Evolutionary conservation across 2,329 filamentous ascomycete genomes (phyloP).

Genomic region (Aureobasidium subglaciale): DNA sequence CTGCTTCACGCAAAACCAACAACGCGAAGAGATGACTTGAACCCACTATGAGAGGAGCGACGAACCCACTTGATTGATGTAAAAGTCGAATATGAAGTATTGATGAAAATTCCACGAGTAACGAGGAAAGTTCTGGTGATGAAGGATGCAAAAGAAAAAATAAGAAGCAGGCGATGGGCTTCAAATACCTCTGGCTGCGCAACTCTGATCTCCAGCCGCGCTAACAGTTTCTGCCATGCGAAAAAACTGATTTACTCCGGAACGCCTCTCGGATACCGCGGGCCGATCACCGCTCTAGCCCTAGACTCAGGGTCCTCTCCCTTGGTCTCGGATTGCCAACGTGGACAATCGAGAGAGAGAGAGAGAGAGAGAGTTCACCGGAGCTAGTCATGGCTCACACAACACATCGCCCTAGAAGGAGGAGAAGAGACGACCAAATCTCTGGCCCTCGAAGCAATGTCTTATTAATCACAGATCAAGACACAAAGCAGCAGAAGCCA

Average conservation of each 20-base stretch:
- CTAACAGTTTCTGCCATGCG: conserved; percentile 2
- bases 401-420: conserved; percentile 36
- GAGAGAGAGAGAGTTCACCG: background rate
- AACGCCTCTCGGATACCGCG: background rate
- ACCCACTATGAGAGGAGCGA: conserved; percentile 20
- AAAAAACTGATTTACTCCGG: background rate
- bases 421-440: conserved; percentile 34
- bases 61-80: conserved; percentile 19
- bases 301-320: background rate
- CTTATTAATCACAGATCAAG: conserved; percentile 37
- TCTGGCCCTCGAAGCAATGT: conserved; percentile 34
- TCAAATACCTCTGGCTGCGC: background rate
- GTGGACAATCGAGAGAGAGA: conserved; percentile 7
- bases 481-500: conserved; percentile 47
- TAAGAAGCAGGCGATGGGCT: background rate
- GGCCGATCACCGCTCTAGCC: background rate
- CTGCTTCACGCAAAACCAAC: conserved; percentile 16
- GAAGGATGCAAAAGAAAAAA: conserved; percentile 7
- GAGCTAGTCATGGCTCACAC: conserved; percentile 10
- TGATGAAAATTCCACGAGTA: conserved; percentile 4
- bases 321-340: background rate
- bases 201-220: background rate
- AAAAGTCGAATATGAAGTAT: conserved; percentile 6
- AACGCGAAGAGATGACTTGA: conserved; percentile 16
- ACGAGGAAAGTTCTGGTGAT: conserved; percentile 2